These are phyloP conservation scores for Saccharum officinarum DNA, from an alignment of 176 grass and related monocot genomes.

Conservation along the genomic window DNA sequence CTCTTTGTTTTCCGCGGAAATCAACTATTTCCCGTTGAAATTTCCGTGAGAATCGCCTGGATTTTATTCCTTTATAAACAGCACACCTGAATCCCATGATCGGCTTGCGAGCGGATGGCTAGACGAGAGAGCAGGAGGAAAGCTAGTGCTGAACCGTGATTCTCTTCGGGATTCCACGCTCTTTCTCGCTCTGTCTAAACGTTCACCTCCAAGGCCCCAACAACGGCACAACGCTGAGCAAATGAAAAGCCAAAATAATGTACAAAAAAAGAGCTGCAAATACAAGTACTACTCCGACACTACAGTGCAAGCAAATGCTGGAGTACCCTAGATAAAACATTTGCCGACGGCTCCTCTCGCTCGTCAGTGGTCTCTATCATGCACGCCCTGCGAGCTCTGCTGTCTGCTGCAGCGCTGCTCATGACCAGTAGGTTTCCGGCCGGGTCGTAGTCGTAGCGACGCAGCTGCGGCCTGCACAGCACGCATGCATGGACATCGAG, in stretches of 20 bases:
- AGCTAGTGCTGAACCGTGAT: background rate
- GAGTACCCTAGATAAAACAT: too few species aligned
- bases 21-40: background rate
- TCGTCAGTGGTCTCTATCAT: conserved; percentile 25
- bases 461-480: background rate
- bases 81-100: background rate
- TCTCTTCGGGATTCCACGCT: background rate
- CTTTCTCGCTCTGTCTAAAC: too few species aligned
- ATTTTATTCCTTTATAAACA: background rate
- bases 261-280: background rate
- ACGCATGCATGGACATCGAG: conserved; percentile 17
- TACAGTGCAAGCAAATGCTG: too few species aligned
- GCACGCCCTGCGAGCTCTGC: conserved; percentile 14
- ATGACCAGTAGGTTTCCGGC: too few species aligned
- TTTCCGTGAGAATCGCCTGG: background rate
- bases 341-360: background rate
- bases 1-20: background rate
- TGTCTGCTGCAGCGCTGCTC: background rate
- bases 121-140: background rate
- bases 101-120: background rate
- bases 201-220: too few species aligned
- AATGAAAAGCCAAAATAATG: too few species aligned
- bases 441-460: conserved; percentile 2
- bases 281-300: background rate
- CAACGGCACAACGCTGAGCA: too few species aligned